A percentile compares a stretch with the other conserved stretches of the same genome.
phyloP scores from a whole-genome alignment of 2,329 filamentous ascomycete genomes.

The Nectriaceae sp. region DNA sequence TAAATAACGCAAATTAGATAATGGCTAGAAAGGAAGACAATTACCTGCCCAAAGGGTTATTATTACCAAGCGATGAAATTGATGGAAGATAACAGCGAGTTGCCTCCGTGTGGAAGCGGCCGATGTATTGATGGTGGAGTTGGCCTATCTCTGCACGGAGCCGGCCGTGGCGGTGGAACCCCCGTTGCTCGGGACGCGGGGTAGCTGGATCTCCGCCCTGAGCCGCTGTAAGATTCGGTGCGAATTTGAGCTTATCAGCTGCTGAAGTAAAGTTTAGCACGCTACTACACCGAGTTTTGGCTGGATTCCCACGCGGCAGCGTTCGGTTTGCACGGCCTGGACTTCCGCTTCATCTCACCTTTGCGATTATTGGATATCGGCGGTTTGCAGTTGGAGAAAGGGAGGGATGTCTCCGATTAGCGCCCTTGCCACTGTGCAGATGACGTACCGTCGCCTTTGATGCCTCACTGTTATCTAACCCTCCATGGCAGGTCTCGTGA shows the following conservation, averaged over 20 bases:
- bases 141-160: conserved; percentile 28
- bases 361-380: conserved; percentile 12
- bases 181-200: not conserved
- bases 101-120: conserved; percentile 31
- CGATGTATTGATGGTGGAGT: conserved; percentile 27
- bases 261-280: conserved; percentile 4
- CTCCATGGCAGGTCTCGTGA: not conserved
- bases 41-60: too few species aligned
- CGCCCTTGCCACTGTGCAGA: conserved; percentile 13
- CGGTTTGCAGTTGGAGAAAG: conserved; percentile 15
- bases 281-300: not conserved
- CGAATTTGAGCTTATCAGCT: conserved; percentile 29
- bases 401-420: conserved; percentile 6
- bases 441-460: conserved; percentile 18
- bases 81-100: too few species aligned
- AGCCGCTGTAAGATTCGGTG: conserved; percentile 16
- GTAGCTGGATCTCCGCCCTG: conserved; percentile 16
- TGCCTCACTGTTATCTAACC: conserved; percentile 22
- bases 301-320: conserved; percentile 5
- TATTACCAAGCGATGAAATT: too few species aligned
- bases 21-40: too few species aligned
- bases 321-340: conserved; percentile 10
- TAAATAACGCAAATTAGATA: too few species aligned
- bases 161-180: conserved; percentile 29
- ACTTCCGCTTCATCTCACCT: not conserved